Conservation (phyloP, 768 basidiomycete genomes). For the Lactifluus rugatus region DNA sequence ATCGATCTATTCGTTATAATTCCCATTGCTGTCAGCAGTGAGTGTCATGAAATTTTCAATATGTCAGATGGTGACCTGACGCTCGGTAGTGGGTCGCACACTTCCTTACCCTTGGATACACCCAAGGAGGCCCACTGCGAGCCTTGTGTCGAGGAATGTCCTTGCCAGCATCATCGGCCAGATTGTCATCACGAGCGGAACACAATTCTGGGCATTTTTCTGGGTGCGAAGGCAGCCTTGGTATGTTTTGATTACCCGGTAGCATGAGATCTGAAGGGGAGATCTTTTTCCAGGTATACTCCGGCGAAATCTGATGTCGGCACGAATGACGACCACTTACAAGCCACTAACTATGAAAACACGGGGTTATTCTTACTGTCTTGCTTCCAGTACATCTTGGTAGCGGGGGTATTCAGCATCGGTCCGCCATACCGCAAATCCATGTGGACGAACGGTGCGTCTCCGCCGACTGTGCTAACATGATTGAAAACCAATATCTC, state of each 20-base stretch:
- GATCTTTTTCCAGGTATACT: slow-evolving; percentile 10
- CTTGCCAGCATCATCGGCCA: slow-evolving; percentile 90
- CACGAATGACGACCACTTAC: slow-evolving; percentile 50
- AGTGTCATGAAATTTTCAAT: slow-evolving; percentile 27
- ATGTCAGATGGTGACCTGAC: slow-evolving; percentile 14
- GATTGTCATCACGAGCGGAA: slow-evolving; percentile 69
- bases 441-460: slow-evolving; percentile 88
- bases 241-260: slow-evolving; percentile 33
- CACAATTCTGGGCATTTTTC: slow-evolving; percentile 82
- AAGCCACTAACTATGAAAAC: slow-evolving; percentile 87
- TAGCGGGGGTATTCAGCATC: slow-evolving; percentile 95
- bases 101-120: slow-evolving; percentile 80
- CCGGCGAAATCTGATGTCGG: slow-evolving; percentile 30
- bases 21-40: slow-evolving; percentile 92
- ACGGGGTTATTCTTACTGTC: slow-evolving; percentile 86
- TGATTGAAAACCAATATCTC: background rate
- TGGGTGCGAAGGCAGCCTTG: slow-evolving; percentile 83
- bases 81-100: slow-evolving; percentile 79
- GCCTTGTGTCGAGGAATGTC: slow-evolving; percentile 91
- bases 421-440: slow-evolving; percentile 94
- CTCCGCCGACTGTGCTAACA: background rate
- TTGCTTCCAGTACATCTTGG: slow-evolving; percentile 97
- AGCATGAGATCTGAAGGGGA: background rate
- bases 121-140: slow-evolving; percentile 88
- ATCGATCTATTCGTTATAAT: slow-evolving; percentile 98